Conservation (phyloP, 192 early-diverging fungal species). For the Umbelopsis ramanniana region DNA sequence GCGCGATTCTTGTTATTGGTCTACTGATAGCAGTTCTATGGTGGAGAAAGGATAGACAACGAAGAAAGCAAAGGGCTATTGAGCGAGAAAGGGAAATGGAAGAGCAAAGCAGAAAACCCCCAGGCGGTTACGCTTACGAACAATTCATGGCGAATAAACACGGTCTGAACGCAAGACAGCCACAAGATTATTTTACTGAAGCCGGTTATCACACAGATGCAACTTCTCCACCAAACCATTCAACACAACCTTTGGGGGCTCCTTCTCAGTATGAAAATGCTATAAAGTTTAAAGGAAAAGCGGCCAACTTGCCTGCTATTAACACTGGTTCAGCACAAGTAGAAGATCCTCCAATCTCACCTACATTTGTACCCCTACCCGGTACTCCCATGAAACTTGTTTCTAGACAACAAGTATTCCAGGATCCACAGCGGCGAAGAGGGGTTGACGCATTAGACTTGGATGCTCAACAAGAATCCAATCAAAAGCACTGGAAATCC, state of each 20-base stretch:
- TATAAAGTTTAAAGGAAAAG: background rate
- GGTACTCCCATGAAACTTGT: constrained; percentile 2
- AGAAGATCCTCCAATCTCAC: background rate
- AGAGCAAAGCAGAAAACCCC: background rate
- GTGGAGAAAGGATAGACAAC: background rate
- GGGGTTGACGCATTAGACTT: constrained; percentile 6
- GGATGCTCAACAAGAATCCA: background rate
- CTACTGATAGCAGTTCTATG: background rate
- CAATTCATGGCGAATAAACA: background rate
- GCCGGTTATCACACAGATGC: background rate
- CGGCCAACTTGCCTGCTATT: background rate
- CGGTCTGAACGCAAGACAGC: background rate
- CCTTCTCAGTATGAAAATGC: background rate
- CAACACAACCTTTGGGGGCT: background rate
- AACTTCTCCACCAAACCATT: background rate
- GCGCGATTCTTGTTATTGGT: constrained; percentile 2
- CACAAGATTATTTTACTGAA: background rate
- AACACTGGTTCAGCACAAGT: background rate
- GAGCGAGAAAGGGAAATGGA: background rate
- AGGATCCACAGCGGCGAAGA: constrained; percentile 4
- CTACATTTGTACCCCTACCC: constrained; percentile 2
- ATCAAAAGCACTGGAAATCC: constrained; percentile 9
- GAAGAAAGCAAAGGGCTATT: background rate
- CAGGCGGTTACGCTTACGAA: background rate
- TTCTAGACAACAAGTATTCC: background rate